These are phyloP conservation scores for Plasmodium reichenowi DNA, from an alignment of 169 alveolate genomes.

Conservation along the genomic window DNA sequence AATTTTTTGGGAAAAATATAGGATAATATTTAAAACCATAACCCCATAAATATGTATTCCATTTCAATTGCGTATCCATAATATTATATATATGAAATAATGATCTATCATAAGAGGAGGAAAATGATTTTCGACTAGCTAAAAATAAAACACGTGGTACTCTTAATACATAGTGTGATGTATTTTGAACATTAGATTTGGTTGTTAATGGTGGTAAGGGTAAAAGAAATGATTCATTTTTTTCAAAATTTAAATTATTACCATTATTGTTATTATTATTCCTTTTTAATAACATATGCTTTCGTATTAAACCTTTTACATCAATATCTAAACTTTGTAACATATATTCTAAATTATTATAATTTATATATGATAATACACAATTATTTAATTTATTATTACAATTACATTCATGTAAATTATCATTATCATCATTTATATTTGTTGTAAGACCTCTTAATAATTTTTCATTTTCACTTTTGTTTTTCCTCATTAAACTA, in stretches of 20 bases:
- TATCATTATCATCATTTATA: conserved; percentile 35
- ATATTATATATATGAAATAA: conserved; percentile 50
- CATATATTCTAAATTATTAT: conserved; percentile 66
- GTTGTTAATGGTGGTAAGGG: conserved; percentile 66
- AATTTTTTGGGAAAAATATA: conserved; percentile 47
- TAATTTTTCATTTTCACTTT: conserved; percentile 33
- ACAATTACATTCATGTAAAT: conserved; percentile 62
- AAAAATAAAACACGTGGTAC: conserved; percentile 71
- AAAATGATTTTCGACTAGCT: conserved; percentile 57
- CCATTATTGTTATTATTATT: neutral
- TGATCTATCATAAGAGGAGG: conserved; percentile 45
- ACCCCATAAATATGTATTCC: conserved; percentile 74
- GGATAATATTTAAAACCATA: conserved; percentile 73
- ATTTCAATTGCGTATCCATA: conserved; percentile 66
- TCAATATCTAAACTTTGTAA: conserved; percentile 39
- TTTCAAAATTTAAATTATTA: neutral
- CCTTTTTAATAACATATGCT: neutral
- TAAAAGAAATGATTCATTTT: conserved; percentile 50
- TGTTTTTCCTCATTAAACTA: conserved; percentile 21
- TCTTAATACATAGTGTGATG: conserved; percentile 50
- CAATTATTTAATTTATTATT: conserved; percentile 35
- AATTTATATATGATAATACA: conserved; percentile 39
- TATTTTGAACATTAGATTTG: conserved; percentile 29
- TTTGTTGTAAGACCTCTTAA: conserved; percentile 24
- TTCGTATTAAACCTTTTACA: conserved; percentile 42